Evolutionary conservation across 2,329 filamentous ascomycete species (phyloP).

Genomic region (Epicoccum nigrum): DNA sequence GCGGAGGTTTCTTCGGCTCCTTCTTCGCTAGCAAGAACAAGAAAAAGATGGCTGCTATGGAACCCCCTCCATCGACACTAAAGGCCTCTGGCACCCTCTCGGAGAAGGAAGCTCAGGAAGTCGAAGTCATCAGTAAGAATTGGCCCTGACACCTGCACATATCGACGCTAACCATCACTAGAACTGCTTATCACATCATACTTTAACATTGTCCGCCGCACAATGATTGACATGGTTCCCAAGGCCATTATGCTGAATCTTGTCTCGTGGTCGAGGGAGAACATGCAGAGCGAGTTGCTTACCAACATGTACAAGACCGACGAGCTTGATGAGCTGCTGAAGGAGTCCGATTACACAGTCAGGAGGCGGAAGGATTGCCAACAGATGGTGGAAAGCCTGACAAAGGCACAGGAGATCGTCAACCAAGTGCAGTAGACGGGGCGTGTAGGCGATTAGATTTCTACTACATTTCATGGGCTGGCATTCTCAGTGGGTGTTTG

Average conservation of each 20-base stretch:
- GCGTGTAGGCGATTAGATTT: constrained; percentile 16
- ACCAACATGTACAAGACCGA: constrained; percentile 96
- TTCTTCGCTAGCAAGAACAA: constrained; percentile 99
- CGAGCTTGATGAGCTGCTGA: constrained; percentile 90
- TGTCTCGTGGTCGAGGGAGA: constrained; percentile 94
- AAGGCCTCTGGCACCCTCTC: constrained; percentile 94
- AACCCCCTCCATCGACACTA: constrained; percentile 86
- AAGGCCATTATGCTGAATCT: constrained; percentile 99
- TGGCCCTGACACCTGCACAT: not conserved
- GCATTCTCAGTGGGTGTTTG: constrained; percentile 31
- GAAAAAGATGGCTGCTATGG: constrained; percentile 99
- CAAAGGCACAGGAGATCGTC: constrained; percentile 93
- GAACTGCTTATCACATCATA: constrained; percentile 96
- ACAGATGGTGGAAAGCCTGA: constrained; percentile 96
- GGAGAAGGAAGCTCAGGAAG: constrained; percentile 92
- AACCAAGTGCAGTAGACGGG: constrained; percentile 64
- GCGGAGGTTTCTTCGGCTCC: constrained; percentile 88
- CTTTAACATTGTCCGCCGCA: constrained; percentile 96
- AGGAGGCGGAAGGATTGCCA: constrained; percentile 96
- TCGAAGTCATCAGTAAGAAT: constrained; percentile 93
- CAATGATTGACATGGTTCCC: constrained; percentile 99
- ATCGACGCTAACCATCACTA: constrained; percentile 47
- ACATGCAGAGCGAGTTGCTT: constrained; percentile 96
- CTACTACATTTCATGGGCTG: constrained; percentile 21
- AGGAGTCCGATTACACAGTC: constrained; percentile 97